phyloP scores from a whole-genome alignment of 2,329 filamentous ascomycete genomes.

The Ophiocordyceps camponoti-saundersi region DNA sequence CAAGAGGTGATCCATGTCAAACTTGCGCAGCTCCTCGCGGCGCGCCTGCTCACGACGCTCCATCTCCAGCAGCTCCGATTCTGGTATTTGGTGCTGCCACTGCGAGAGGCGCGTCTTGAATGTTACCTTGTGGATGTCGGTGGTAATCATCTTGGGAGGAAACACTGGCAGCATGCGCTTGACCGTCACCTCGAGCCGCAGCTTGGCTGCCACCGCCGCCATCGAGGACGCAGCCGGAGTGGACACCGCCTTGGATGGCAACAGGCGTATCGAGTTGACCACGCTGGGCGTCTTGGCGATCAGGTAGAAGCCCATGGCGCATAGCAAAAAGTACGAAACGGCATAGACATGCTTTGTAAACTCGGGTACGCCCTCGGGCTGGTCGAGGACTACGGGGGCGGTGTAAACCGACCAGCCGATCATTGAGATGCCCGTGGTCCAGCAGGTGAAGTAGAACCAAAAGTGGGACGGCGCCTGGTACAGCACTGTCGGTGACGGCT shows the following conservation, averaged over 20 bases:
- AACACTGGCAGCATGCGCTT: conserved; percentile 32
- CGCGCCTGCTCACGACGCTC: conserved; percentile 19
- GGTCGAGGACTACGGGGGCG: conserved; percentile 13
- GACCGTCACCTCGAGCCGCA: conserved; percentile 35
- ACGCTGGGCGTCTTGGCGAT: conserved; percentile 39
- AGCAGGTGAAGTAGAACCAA: conserved; percentile 43
- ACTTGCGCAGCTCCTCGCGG: conserved; percentile 24
- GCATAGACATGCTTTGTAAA: conserved; percentile 43
- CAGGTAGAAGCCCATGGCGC: conserved; percentile 41
- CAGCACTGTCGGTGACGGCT: conserved; percentile 37
- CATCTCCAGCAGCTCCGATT: conserved; percentile 12
- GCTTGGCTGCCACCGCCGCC: conserved; percentile 3
- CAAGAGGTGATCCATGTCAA: conserved; percentile 37
- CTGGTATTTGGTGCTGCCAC: conserved; percentile 19
- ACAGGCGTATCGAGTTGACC: conserved; percentile 38
- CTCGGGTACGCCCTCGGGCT: conserved; percentile 30
- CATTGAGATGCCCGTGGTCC: conserved; percentile 30
- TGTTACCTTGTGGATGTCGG: conserved; percentile 15
- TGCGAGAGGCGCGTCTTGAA: conserved; percentile 21
- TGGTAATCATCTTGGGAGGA: conserved; percentile 22
- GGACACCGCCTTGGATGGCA: conserved; percentile 15
- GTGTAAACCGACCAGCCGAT: conserved; percentile 18
- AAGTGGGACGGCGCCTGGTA: conserved; percentile 50
- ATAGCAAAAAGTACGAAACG: conserved; percentile 41
- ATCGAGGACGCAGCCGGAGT: neutral